phyloP scores from a whole-genome alignment of 495 filamentous ascomycete species.

The Neurospora sp. region DNA sequence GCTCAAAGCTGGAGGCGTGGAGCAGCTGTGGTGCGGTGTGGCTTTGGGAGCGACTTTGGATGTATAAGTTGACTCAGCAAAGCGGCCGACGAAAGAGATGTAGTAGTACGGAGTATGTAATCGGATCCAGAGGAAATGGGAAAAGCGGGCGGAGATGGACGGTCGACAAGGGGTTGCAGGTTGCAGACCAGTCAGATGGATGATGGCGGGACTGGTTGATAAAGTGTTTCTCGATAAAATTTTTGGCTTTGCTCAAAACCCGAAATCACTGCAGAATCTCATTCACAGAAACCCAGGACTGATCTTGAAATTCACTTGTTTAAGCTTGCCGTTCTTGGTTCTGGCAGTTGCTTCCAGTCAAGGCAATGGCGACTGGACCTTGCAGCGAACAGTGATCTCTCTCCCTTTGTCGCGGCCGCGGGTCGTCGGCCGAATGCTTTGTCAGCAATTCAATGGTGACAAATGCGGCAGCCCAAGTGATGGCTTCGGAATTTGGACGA shows the following conservation, averaged over 20 bases:
- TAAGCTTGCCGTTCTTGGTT: not conserved
- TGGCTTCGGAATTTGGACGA: not conserved
- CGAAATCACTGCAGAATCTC: not conserved
- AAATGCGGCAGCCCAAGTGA: not conserved
- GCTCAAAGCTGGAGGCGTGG: not conserved
- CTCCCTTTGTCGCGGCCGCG: not conserved
- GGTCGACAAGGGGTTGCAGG: not conserved
- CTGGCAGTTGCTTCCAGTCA: not conserved
- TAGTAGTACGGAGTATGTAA: not conserved
- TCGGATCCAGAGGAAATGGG: not conserved
- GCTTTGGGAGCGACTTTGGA: not conserved
- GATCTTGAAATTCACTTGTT: not conserved
- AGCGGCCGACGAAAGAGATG: not conserved
- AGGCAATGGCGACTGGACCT: not conserved
- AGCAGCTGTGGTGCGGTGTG: not conserved
- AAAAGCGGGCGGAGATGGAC: not conserved
- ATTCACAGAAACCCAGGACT: not conserved
- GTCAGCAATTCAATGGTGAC: not conserved
- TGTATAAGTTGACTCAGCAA: not conserved
- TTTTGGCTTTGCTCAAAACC: not conserved
- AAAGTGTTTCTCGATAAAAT: not conserved
- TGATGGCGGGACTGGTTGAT: not conserved
- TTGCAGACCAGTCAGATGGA: not conserved
- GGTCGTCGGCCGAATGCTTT: not conserved
- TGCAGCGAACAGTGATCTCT: not conserved